Conservation (phyloP, 768 basidiomycete species). For the Suillus plorans region DNA sequence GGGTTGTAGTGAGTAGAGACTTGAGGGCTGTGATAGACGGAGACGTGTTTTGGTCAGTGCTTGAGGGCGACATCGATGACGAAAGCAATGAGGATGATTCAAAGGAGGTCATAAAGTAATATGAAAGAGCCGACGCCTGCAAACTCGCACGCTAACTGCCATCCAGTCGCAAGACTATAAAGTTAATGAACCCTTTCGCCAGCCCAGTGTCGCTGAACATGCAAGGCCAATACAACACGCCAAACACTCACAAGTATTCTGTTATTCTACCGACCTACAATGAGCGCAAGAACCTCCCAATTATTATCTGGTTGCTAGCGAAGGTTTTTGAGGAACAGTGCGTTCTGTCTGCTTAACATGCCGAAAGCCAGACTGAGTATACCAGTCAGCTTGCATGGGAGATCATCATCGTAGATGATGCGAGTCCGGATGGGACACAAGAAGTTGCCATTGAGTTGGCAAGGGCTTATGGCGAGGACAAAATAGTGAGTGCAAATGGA, state of each 20-base stretch:
- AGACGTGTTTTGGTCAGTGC: slow-evolving; percentile 12
- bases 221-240: slow-evolving; percentile 48
- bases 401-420: slow-evolving; percentile 89
- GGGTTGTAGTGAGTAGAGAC: slow-evolving; percentile 51
- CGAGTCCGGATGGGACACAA: slow-evolving; percentile 90
- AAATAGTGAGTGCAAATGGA: slow-evolving; percentile 53
- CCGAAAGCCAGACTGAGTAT: slow-evolving; percentile 14
- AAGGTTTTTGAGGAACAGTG: slow-evolving; percentile 77
- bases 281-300: slow-evolving; percentile 87
- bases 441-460: slow-evolving; percentile 82
- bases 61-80: neutral
- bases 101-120: neutral
- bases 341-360: slow-evolving; percentile 25
- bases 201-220: slow-evolving; percentile 55
- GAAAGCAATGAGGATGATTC: slow-evolving; percentile 4
- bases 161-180: neutral
- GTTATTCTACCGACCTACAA: slow-evolving; percentile 95
- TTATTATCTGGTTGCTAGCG: slow-evolving; percentile 84
- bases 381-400: slow-evolving; percentile 78
- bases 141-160: slow-evolving; percentile 6
- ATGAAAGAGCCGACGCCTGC: neutral
- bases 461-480: slow-evolving; percentile 79
- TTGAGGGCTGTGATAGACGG: slow-evolving; percentile 25
- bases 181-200: slow-evolving; percentile 65
- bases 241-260: slow-evolving; percentile 75